phyloP scores from a whole-genome alignment of 2,329 filamentous ascomycete species.

The Daldinia sp. region DNA sequence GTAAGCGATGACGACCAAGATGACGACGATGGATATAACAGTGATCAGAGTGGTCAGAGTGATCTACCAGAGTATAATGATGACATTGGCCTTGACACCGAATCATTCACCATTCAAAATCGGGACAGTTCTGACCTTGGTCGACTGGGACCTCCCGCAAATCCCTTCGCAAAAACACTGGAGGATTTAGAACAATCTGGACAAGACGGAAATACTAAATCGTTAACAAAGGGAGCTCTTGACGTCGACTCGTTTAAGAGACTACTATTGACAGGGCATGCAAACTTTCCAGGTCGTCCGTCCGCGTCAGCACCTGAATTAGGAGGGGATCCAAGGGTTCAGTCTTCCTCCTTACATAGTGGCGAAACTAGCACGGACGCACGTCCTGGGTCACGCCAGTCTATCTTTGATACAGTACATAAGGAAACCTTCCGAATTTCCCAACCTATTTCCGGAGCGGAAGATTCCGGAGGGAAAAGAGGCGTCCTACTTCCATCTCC shows the following conservation, averaged over 20 bases:
- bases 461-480: slow-evolving; percentile 61
- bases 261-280: slow-evolving; percentile 78
- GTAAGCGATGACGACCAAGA: slow-evolving; percentile 48
- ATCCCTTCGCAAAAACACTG: slow-evolving; percentile 69
- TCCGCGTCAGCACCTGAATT: slow-evolving; percentile 48
- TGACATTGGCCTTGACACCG: slow-evolving; percentile 45
- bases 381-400: slow-evolving; percentile 70
- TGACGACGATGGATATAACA: slow-evolving; percentile 29
- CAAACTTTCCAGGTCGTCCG: slow-evolving; percentile 53
- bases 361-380: slow-evolving; percentile 68
- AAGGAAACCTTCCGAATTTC: slow-evolving; percentile 69
- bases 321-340: slow-evolving; percentile 40
- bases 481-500: slow-evolving; percentile 50
- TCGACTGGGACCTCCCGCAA: slow-evolving; percentile 55
- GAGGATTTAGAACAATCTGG: slow-evolving; percentile 61
- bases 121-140: slow-evolving; percentile 38
- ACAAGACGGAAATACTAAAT: slow-evolving; percentile 50
- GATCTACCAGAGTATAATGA: slow-evolving; percentile 49
- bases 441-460: slow-evolving; percentile 66
- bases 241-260: slow-evolving; percentile 84
- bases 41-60: slow-evolving; percentile 36
- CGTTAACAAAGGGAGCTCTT: slow-evolving; percentile 62
- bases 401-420: slow-evolving; percentile 62
- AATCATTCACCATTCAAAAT: slow-evolving; percentile 32
- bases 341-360: slow-evolving; percentile 46